phyloP scores from a whole-genome alignment of 345 rosid species.

The Arabidopsis arenosa region DNA sequence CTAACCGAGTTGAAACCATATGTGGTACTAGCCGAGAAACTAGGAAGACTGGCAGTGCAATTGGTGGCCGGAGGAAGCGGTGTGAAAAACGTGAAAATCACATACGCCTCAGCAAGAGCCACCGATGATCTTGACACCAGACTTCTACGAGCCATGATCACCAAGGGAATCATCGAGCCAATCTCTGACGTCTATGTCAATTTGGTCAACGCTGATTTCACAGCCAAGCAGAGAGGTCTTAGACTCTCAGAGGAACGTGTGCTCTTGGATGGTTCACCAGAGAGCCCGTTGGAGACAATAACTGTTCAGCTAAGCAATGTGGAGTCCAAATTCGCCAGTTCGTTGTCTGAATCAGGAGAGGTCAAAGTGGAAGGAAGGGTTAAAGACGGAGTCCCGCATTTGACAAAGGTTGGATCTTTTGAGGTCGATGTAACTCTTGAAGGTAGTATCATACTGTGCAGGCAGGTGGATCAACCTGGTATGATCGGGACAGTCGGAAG shows the following conservation, averaged over 20 bases:
- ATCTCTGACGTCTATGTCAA: constrained; percentile 81
- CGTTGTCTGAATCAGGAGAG: constrained; percentile 79
- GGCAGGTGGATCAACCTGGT: constrained; percentile 95
- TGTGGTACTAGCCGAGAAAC: constrained; percentile 79
- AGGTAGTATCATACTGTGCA: constrained; percentile 79
- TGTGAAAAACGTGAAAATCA: constrained; percentile 72
- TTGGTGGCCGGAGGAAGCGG: constrained; percentile 89
- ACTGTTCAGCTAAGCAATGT: constrained; percentile 79
- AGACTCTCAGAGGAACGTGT: constrained; percentile 79
- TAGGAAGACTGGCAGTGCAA: constrained; percentile 85
- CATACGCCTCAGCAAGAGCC: constrained; percentile 79
- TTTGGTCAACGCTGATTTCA: constrained; percentile 87
- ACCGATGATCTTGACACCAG: constrained; percentile 94
- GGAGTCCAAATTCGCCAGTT: constrained; percentile 82
- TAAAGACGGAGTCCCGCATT: constrained; percentile 86
- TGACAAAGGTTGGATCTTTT: constrained; percentile 81
- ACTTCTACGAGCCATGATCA: constrained; percentile 90
- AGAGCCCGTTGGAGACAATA: constrained; percentile 73
- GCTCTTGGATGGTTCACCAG: constrained; percentile 75
- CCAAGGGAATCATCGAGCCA: constrained; percentile 85
- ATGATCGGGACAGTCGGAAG: constrained; percentile 86
- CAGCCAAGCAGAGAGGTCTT: constrained; percentile 90
- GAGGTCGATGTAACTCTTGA: constrained; percentile 91
- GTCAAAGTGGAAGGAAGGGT: constrained; percentile 80
- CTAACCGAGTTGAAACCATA: constrained; percentile 82